Percentiles rank a stretch among this genome's conserved stretches.
Evolutionary conservation across 371 early-diverging fungal genomes (phyloP).

Genomic region (Mucor mucedo): DNA sequence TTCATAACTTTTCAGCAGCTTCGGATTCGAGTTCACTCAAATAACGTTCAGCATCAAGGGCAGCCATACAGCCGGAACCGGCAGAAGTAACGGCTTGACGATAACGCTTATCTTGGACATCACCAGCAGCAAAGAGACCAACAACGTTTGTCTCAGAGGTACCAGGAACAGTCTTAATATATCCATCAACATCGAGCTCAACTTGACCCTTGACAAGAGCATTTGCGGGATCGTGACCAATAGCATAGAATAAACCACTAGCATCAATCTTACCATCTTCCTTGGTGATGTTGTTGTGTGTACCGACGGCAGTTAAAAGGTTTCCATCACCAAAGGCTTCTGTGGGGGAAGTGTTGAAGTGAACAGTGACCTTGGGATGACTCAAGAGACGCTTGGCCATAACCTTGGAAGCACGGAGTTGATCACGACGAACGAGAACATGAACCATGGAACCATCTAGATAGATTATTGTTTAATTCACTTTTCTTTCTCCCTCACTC

Average conservation of each 20-base stretch:
- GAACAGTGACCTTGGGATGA: slow-evolving; percentile 91
- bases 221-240: slow-evolving; percentile 97
- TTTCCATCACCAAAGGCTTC: slow-evolving; percentile 87
- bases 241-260: slow-evolving; percentile 98
- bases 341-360: slow-evolving; percentile 88
- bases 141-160: slow-evolving; percentile 82
- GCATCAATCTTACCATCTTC: slow-evolving; percentile 73
- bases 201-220: slow-evolving; percentile 76
- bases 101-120: slow-evolving; percentile 97
- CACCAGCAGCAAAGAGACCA: slow-evolving; percentile 98
- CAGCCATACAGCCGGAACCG: slow-evolving; percentile 94
- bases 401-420: slow-evolving; percentile 95
- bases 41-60: slow-evolving; percentile 88
- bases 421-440: slow-evolving; percentile 91
- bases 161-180: slow-evolving; percentile 86
- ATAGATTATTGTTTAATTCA: not conserved
- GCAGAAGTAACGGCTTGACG: slow-evolving; percentile 81
- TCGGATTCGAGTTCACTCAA: slow-evolving; percentile 56
- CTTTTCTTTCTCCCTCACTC: slow-evolving; percentile 1
- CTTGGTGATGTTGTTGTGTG: slow-evolving; percentile 72
- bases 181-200: slow-evolving; percentile 85
- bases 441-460: slow-evolving; percentile 23
- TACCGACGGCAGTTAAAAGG: slow-evolving; percentile 74
- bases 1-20: slow-evolving; percentile 6
- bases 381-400: slow-evolving; percentile 88